These are phyloP conservation scores for Colletotrichum destructivum DNA, from an alignment of 2,329 filamentous ascomycete genomes.

Conservation along the genomic window DNA sequence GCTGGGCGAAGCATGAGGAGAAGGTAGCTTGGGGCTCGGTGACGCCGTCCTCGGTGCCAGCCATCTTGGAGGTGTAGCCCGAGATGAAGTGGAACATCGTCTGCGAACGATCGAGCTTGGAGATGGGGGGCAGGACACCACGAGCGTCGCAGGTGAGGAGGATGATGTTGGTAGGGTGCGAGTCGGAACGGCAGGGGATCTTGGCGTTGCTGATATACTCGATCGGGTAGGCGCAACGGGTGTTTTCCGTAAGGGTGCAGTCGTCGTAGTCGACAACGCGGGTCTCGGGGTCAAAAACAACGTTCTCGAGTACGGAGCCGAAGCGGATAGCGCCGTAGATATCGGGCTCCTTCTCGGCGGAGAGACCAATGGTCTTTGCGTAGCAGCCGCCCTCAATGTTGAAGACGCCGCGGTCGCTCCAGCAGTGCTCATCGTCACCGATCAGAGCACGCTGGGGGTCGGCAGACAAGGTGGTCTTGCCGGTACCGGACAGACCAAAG, in stretches of 20 bases:
- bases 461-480: constrained; percentile 98
- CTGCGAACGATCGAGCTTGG: constrained; percentile 93
- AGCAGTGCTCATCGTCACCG: constrained; percentile 99
- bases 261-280: constrained; percentile 97
- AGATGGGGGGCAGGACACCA: constrained; percentile 97
- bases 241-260: constrained; percentile 96
- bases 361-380: constrained; percentile 98
- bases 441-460: constrained; percentile 97
- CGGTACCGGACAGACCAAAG: constrained; percentile 98
- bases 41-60: constrained; percentile 96
- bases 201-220: constrained; percentile 99
- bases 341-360: constrained; percentile 98
- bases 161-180: constrained; percentile 97
- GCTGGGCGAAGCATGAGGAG: constrained; percentile 99
- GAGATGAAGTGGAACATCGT: constrained; percentile 99
- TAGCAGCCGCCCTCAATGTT: constrained; percentile 99
- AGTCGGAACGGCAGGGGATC: constrained; percentile 91
- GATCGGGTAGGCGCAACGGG: constrained; percentile 97
- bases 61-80: constrained; percentile 99
- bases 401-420: constrained; percentile 96
- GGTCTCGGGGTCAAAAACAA: constrained; percentile 93
- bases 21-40: constrained; percentile 98
- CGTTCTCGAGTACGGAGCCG: constrained; percentile 97
- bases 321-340: constrained; percentile 97
- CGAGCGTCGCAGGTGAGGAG: constrained; percentile 97